Conservation (phyloP, 345 rosid species). For the Tarenaya hassleriana region DNA sequence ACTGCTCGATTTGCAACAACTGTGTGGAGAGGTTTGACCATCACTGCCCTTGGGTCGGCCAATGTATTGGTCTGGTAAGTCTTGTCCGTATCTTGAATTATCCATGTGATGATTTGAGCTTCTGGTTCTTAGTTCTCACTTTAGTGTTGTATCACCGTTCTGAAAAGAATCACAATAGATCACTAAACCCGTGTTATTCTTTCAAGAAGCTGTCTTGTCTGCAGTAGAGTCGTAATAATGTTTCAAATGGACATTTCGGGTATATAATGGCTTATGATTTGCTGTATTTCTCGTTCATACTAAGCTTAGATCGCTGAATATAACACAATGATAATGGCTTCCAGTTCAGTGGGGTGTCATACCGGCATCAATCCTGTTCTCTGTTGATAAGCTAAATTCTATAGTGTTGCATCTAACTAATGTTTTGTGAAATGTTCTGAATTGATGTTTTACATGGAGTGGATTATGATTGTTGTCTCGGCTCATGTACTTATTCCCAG, state of each 20-base stretch:
- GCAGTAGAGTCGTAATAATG: too few species aligned
- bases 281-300: background rate
- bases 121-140: background rate
- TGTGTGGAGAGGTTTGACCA: slow-evolving; percentile 95
- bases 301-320: too few species aligned
- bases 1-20: slow-evolving; percentile 89
- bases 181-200: background rate
- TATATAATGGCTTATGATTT: background rate
- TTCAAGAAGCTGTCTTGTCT: background rate
- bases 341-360: too few species aligned
- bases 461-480: slow-evolving; percentile 1
- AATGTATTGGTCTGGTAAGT: slow-evolving; percentile 85
- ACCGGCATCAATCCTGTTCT: too few species aligned
- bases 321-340: too few species aligned
- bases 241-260: too few species aligned
- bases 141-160: background rate
- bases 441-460: background rate
- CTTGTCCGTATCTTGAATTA: background rate
- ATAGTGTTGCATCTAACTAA: background rate
- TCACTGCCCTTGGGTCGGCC: slow-evolving; percentile 99
- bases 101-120: background rate
- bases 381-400: background rate
- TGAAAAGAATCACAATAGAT: background rate
- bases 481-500: background rate
- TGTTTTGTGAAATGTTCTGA: background rate